Evolutionary conservation across 2,329 filamentous ascomycete species (phyloP).

Genomic region (Boeremia exigua): DNA sequence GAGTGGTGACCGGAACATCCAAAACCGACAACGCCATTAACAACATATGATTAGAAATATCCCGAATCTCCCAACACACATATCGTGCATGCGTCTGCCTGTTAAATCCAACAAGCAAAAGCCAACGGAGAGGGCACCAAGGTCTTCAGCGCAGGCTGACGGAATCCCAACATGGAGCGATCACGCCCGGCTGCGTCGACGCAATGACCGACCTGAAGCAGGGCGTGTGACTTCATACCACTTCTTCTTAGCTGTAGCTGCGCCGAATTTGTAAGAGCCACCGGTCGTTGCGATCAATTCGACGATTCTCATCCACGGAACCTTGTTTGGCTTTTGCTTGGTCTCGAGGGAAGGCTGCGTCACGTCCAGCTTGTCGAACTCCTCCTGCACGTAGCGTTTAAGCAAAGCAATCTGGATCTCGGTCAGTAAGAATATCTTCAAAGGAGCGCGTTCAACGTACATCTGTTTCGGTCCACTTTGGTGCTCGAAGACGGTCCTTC

Average conservation of each 20-base stretch:
- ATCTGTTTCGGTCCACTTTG: slow-evolving; percentile 67
- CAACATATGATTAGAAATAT: not conserved
- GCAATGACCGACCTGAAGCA: slow-evolving; percentile 1
- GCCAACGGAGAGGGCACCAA: not conserved
- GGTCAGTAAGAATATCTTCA: slow-evolving; percentile 14
- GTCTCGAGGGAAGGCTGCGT: slow-evolving; percentile 11
- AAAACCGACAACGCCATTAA: not conserved
- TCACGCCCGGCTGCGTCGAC: slow-evolving; percentile 1
- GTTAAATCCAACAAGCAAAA: not conserved
- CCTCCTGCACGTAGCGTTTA: slow-evolving; percentile 26
- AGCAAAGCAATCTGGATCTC: slow-evolving; percentile 33
- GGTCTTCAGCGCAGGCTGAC: not conserved
- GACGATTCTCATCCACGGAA: slow-evolving; percentile 66
- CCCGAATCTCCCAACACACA: not conserved
- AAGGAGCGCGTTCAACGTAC: slow-evolving; percentile 57
- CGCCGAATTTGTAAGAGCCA: slow-evolving; percentile 65
- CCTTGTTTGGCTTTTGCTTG: slow-evolving; percentile 45
- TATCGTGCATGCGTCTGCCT: not conserved
- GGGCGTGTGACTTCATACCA: slow-evolving; percentile 54
- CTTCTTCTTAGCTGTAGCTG: slow-evolving; percentile 68
- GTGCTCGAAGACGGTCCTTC: slow-evolving; percentile 68
- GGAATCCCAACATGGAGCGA: not conserved
- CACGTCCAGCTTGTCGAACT: slow-evolving; percentile 29
- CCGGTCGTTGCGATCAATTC: slow-evolving; percentile 60
- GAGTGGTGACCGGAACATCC: not conserved